Evolutionary conservation across 257 asterid genomes (phyloP), one percentile per base, ranked within the genome.

Genomic region (Oldenlandia corymbosa): DNA sequence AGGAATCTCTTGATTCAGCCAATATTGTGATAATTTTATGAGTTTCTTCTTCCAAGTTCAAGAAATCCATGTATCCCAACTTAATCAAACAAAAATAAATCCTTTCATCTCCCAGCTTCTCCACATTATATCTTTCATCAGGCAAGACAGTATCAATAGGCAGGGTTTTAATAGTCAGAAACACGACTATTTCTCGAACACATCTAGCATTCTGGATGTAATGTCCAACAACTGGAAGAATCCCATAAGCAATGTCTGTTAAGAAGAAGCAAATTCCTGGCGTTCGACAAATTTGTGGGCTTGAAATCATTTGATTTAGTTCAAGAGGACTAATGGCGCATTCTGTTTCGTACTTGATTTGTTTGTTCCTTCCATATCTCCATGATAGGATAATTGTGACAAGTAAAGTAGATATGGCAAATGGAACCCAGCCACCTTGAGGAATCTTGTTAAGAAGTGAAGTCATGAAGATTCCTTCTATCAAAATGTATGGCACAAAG

Each of bases 361-460:
- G 84, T 55, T 75, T 84, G 41, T 80, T 77, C 63, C 88, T 60
- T 16, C 91, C 95, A n/a, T 80, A 83, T 3, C 82, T 73, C 96
- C 94, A 85, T 1, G 91, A 80, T 17, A 83, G 49, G 88, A 88
- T 84, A 66, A 80, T 42, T 0, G 76, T 69, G 56, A 79, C 58
- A 70, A 83, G 80, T 73, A 88, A 16, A 3, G 72, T 81, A 0
- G 89, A 83, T 39, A 83, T 84, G 18, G 85, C 86, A 56, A 85
- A 88, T 10, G 96, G 86, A 21, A 82, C 94, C 91, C 91, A 88
- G 26, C 88, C 96, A 6, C 94, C 86, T 60, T 88, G 94, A 58
- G 96, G 94, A 73, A 83, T 71, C 70, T 88, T 88, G 71, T 71
- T 80, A n/a, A 85, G 67, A 56, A 78, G 65, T 6, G 91, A 85